phyloP scores from a whole-genome alignment of 2,329 filamentous ascomycete species.

The Aspergillus pseudoterreus region DNA sequence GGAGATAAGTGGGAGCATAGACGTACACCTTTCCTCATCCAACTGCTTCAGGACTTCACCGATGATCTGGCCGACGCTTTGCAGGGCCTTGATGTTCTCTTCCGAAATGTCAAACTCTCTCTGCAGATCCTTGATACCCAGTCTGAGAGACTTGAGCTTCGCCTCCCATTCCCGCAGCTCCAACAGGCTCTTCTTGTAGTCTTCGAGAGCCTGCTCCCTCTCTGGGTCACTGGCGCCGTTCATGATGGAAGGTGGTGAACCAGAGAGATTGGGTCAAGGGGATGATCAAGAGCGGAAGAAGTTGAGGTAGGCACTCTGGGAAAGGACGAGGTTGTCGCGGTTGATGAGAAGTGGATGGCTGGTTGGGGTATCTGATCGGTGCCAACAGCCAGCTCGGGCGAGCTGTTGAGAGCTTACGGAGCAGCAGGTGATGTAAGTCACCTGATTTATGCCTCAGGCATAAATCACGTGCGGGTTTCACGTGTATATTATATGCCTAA shows the following conservation, averaged over 20 bases:
- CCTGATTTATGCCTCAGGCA: conserved; percentile 10
- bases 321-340: not conserved
- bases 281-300: conserved; percentile 1
- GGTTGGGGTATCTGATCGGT: conserved; percentile 15
- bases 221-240: conserved; percentile 48
- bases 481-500: not conserved
- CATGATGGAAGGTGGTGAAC: conserved; percentile 25
- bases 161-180: conserved; percentile 98
- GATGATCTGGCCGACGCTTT: conserved; percentile 99
- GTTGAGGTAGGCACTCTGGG: not conserved
- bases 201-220: conserved; percentile 66
- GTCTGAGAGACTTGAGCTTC: conserved; percentile 87
- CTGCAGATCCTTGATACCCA: conserved; percentile 94
- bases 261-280: not conserved
- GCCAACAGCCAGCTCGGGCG: conserved; percentile 18
- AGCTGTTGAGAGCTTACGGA: conserved; percentile 25
- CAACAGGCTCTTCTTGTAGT: conserved; percentile 77
- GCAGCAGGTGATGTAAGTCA: conserved; percentile 9
- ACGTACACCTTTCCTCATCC: conserved; percentile 95
- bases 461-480: not conserved
- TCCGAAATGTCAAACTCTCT: conserved; percentile 96
- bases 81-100: conserved; percentile 98
- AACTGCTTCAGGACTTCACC: conserved; percentile 98
- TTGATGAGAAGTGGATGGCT: conserved; percentile 14
- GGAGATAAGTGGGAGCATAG: not conserved